Evolutionary conservation across 1,284 basidiomycete genomes (phyloP), one percentile per base, ranked within the genome.

Genomic region (Heterobasidion irregulare): DNA sequence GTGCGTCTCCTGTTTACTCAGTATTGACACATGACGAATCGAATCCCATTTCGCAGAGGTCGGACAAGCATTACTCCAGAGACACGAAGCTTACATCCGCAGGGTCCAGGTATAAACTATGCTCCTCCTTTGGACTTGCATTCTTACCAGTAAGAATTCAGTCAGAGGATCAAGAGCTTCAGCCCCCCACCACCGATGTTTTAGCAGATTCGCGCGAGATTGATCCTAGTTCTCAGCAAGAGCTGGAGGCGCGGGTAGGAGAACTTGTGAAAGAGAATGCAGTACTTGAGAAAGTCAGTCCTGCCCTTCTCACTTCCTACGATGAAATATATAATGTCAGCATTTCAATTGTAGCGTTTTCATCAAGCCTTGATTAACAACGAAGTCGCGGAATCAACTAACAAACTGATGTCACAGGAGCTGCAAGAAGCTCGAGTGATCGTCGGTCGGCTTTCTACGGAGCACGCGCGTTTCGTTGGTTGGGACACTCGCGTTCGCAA

Each of bases 81-180:
- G 88, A 59, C 92, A 94, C 67, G 94, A 96, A 70, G 89, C 87
- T 3, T 89, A 90, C 67, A 80, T 94, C 51, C 83, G 87, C 55
- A 77, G 80, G 61, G 83, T 86, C 63, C 81, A 88, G 75, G 83
- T 82, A 26, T 26, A 26, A 26, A 1, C 26, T 26, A 26, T 5
- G 26, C 26, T 26, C 26, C 6, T 26, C 26, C 6, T 26, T 26
- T 26, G 6, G 26, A 26, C 26, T 26, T 26, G 26, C 26, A 4
- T 26, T 5, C 26, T 26, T 6, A 26, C 26, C 4, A 26, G 26
- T 26, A 1, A 26, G 2, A 26, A 5, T 26, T 26, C 6, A 19
- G 18, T 19, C 33, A 3, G n/a, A 53, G 56, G 33, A 19, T 19
- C 16, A n/a, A 18, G 15, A 26, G 10, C 5, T 16, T 41, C 16